A percentile compares a stretch with the other conserved stretches of the same genome.
Conservation (phyloP, 495 filamentous ascomycete genomes). For the Penicillium steckii region DNA sequence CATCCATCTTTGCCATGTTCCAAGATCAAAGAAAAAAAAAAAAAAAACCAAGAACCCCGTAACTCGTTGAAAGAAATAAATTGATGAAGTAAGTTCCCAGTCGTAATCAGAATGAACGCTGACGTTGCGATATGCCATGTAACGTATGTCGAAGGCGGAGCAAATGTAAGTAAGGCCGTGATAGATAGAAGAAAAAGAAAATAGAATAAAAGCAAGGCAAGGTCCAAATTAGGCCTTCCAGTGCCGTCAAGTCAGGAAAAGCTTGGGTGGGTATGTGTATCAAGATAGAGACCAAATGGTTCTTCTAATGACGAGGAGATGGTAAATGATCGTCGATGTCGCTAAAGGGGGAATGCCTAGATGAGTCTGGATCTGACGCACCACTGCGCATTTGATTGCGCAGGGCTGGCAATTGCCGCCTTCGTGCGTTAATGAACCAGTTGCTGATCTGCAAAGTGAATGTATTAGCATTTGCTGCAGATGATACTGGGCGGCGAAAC, state of each 20-base stretch:
- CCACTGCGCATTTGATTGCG: conserved; percentile 53
- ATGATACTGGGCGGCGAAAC: not conserved
- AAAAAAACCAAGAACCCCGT: conserved; percentile 19
- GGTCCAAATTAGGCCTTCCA: not conserved
- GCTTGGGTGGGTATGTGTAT: not conserved
- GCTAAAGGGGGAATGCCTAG: conserved; percentile 42
- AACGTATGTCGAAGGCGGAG: conserved; percentile 8
- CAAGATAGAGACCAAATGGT: not conserved
- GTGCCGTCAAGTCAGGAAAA: not conserved
- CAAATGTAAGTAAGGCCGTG: conserved; percentile 19
- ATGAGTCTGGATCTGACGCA: conserved; percentile 30
- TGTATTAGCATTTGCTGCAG: not conserved
- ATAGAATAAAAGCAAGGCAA: not conserved
- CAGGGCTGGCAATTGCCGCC: conserved; percentile 71
- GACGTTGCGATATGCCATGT: conserved; percentile 22
- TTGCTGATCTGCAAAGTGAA: conserved; percentile 73
- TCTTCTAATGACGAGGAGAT: conserved; percentile 31
- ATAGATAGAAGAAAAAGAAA: not conserved
- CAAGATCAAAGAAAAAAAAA: too few species aligned
- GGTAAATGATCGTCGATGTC: conserved; percentile 40
- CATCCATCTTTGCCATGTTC: conserved; percentile 20
- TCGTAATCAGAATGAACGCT: conserved; percentile 28
- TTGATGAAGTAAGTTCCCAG: conserved; percentile 7
- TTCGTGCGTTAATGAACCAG: conserved; percentile 92
- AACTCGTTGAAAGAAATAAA: conserved; percentile 20